Base-by-base conservation (phyloP, 1,139 yeast genomes). In the Diutina mesorugosa region DNA sequence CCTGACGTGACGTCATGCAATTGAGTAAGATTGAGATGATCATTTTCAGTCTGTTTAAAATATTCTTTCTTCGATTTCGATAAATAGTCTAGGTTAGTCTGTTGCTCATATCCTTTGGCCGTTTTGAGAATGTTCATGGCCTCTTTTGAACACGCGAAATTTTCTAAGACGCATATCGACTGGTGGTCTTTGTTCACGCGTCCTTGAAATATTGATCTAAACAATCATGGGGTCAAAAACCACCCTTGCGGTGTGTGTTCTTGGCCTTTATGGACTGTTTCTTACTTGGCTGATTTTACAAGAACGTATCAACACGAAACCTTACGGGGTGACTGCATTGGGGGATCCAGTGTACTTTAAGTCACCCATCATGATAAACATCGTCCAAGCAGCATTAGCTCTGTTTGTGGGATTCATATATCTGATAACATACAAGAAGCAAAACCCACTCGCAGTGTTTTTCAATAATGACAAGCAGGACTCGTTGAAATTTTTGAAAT, bases 281-380 rank as follows among this genome's bases (percentile, higher is more conserved):
- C 30, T 52, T 3, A 30, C 29, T 32, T 52, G 55, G 55, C 47
- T 41, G 48, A 32, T 52, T 18, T 41, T 52, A 5, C 98, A 93
- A 66, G 99, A 93, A 67, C 83, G 95, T 56, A 83, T 93, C 61
- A 81, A 90, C 35, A 84, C 95, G 3, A 85, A 85, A 55, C 83
- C 89, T 4, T 90, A 90, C 69, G 90, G 89, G 0, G 61, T 61
- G 9, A 62, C 65, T 52, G 61, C 64, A 54, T 57, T 54, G 12
- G 72, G 77, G 6, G 79, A 79, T 51, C 70, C 76, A 21, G 77
- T 74, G 51, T 77, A 74, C 57, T 90, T 89, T 71, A 79, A 83
- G 59, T 85, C 90, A 1, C 93, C 98, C 0, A 75, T 89, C 59
- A 77, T 90, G 26, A 81, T 91, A 59, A 90, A 88, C 63, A 71